phyloP scores from a whole-genome alignment of 2,329 filamentous ascomycete species.

The Hyphodiscus sp. region DNA sequence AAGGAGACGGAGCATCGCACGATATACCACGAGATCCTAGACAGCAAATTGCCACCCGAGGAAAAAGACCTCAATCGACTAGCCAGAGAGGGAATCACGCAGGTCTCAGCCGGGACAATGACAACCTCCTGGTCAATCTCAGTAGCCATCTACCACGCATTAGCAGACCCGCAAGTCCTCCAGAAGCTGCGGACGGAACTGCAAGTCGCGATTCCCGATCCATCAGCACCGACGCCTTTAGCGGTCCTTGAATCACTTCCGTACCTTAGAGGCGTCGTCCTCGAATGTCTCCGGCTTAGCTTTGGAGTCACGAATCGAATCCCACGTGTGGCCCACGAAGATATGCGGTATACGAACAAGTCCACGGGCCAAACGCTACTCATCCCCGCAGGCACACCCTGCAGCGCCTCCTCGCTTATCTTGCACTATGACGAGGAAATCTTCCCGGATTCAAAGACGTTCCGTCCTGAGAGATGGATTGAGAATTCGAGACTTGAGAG shows the following conservation, averaged over 20 bases:
- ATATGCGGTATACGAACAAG: conserved; percentile 6
- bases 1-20: conserved; percentile 17
- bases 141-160: conserved; percentile 32
- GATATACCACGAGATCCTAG: conserved; percentile 24
- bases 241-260: conserved; percentile 23
- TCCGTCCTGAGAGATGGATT: conserved; percentile 37
- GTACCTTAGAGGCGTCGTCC: conserved; percentile 30
- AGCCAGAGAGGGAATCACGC: conserved; percentile 28
- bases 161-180: conserved; percentile 21
- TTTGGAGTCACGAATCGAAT: conserved; percentile 28
- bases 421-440: conserved; percentile 35
- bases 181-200: conserved; percentile 32
- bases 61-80: conserved; percentile 32
- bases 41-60: conserved; percentile 26
- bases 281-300: conserved; percentile 30
- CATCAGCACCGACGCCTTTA: background rate
- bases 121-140: conserved; percentile 32
- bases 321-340: conserved; percentile 23
- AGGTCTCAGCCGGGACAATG: conserved; percentile 32
- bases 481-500: conserved; percentile 32
- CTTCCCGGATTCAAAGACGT: conserved; percentile 34
- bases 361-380: background rate
- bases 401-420: conserved; percentile 34
- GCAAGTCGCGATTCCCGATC: conserved; percentile 11
- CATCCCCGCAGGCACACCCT: conserved; percentile 29